Base-by-base conservation (phyloP, 1,139 yeast species). In the Kodamaea suecica region DNA sequence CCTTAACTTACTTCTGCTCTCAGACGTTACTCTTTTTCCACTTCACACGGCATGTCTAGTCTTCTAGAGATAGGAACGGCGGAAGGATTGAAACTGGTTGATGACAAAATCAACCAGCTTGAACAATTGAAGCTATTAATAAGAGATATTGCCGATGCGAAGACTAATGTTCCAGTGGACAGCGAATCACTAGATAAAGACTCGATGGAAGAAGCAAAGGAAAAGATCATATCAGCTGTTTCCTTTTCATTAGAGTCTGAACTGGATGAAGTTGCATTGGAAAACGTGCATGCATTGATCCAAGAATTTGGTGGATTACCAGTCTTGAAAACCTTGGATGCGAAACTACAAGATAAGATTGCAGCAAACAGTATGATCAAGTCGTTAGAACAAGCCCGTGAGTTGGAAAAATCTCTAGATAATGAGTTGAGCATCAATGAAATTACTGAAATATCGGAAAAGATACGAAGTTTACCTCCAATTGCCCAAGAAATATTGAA, bases 111-210 rank as follows among this genome's bases (percentile, higher is more conserved):
- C 11, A 23, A 25, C 5, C 28, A 25, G 14, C 28, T 62, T n/a
- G 51, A 50, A 29, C 37, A 38, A 4, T 30, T 39, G 15, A 46
- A 49, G 23, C 23, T 28, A 4, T 35, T 40, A 15, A 43, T 53
- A 11, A 44, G 49, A n/a, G 45, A 40, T 26, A 30, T 34, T 10
- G 44, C 25, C 8, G 30, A 33, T 14, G 19, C 28, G 15, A 26
- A 29, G 4, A 23, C 30, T n/a, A 27, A 32, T 17, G n/a, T 17
- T 34, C 6, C 14, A 29, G 10, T 17, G 10, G 15, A 21, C 8
- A 12, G 17, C 11, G 27, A 31, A n/a, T 8, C 20, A 4, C 23
- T 33, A 6, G 41, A 39, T 17, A 23, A 30, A 14, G 34, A 30
- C 4, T 30, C 17, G 11, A 24, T 42, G 27, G 36, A 29, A 11